These are phyloP conservation scores for Canna indica DNA, from an alignment of 176 grass and related monocot species.

Conservation along the genomic window DNA sequence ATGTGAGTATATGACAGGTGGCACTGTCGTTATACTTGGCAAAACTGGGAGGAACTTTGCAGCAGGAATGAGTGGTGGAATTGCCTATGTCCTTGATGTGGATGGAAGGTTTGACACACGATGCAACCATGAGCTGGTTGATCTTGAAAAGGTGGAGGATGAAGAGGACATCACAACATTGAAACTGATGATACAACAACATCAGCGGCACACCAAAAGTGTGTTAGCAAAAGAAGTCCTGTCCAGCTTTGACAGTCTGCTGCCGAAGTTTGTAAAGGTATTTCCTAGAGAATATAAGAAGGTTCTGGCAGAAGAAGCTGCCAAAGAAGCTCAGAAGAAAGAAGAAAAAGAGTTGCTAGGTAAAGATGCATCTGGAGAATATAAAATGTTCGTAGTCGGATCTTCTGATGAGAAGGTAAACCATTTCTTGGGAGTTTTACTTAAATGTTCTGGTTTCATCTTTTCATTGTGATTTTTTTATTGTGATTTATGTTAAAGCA, in stretches of 20 bases:
- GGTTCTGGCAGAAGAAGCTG: constrained; percentile 48
- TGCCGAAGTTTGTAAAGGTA: constrained; percentile 88
- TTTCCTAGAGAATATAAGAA: constrained; percentile 82
- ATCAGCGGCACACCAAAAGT: constrained; percentile 64
- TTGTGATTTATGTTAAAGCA: background rate
- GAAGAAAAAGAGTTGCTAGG: constrained; percentile 8
- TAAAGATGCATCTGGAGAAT: constrained; percentile 23
- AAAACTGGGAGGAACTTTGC: constrained; percentile 98
- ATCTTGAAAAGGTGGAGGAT: constrained; percentile 69
- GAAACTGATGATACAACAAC: constrained; percentile 94
- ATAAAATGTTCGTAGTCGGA: constrained; percentile 35
- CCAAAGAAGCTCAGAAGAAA: constrained; percentile 24
- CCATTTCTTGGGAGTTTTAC: too few relatives aligned
- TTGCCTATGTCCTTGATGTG: constrained; percentile 81
- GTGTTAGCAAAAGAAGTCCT: constrained; percentile 65
- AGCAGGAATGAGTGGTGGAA: constrained; percentile 94
- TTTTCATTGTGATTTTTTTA: background rate
- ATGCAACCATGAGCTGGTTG: constrained; percentile 82
- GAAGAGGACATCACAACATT: constrained; percentile 72
- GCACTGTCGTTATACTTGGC: constrained; percentile 79
- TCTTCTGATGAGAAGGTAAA: constrained; percentile 60
- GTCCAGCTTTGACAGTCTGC: constrained; percentile 54
- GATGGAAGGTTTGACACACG: constrained; percentile 58
- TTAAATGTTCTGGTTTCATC: background rate
- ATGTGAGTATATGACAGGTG: constrained; percentile 99